phyloP scores from a whole-genome alignment of 768 basidiomycete species.

The Suillus ampliporus region DNA sequence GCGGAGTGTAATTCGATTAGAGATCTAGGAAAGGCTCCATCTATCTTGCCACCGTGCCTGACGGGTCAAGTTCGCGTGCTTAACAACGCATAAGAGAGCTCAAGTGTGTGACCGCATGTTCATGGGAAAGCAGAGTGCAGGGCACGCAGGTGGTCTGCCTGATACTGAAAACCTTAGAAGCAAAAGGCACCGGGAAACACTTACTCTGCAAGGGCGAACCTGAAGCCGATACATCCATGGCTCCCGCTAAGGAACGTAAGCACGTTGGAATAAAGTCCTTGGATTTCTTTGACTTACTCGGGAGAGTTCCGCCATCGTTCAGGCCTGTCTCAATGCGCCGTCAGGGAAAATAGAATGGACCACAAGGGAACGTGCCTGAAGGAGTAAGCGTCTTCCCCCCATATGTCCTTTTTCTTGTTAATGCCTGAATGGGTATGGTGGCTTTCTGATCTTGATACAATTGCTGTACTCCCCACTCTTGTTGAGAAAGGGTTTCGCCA shows the following conservation, averaged over 20 bases:
- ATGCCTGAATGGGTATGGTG: conserved; percentile 65
- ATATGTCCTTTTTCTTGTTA: conserved; percentile 59
- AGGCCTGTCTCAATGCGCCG: conserved; percentile 43
- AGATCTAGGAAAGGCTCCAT: conserved; percentile 9
- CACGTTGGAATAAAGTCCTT: conserved; percentile 58
- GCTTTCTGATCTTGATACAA: conserved; percentile 47
- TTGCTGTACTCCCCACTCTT: conserved; percentile 34
- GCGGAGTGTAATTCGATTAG: conserved; percentile 11
- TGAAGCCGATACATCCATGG: conserved; percentile 66
- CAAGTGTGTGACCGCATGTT: conserved; percentile 12
- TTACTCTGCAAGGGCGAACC: conserved; percentile 65
- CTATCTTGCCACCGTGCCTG: conserved; percentile 8
- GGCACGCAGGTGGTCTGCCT: conserved; percentile 22
- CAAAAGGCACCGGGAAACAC: conserved; percentile 30
- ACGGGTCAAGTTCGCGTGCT: neutral
- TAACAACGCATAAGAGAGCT: neutral
- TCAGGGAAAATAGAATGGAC: conserved; percentile 28
- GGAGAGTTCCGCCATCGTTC: conserved; percentile 56
- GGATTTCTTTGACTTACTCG: conserved; percentile 43
- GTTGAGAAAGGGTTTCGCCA: conserved; percentile 41
- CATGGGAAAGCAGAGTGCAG: conserved; percentile 16
- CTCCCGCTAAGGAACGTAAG: conserved; percentile 65
- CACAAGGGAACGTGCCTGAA: conserved; percentile 52
- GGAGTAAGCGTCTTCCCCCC: conserved; percentile 68
- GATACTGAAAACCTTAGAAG: neutral